Conservation (phyloP, 345 rosid species). For the Rhodamnia argentea region DNA sequence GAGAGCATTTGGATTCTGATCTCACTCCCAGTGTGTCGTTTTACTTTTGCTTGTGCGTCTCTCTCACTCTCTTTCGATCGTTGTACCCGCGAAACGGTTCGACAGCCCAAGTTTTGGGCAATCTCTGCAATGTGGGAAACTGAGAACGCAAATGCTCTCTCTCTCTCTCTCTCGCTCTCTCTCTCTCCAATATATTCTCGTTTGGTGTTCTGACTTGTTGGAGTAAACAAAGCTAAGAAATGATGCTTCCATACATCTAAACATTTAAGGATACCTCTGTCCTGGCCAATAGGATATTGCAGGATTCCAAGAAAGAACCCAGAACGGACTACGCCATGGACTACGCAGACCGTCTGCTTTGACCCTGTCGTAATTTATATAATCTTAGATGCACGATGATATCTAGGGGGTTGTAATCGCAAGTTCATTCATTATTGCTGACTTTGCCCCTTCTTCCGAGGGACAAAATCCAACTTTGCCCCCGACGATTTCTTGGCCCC, state of each 20-base stretch:
- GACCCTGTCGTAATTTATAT: not conserved
- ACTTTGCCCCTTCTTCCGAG: not conserved
- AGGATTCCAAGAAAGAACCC: not conserved
- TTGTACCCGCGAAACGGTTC: not conserved
- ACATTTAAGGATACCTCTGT: not conserved
- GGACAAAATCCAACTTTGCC: not conserved
- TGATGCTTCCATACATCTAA: not conserved
- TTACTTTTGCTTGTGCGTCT: not conserved
- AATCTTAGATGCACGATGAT: not conserved
- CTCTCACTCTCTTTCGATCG: not conserved
- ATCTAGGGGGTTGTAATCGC: not conserved
- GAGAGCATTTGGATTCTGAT: not conserved
- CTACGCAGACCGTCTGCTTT: not conserved
- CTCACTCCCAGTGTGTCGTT: not conserved
- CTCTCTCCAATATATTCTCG: not conserved
- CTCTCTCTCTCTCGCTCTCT: not conserved
- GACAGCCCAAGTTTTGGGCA: conserved; percentile 11
- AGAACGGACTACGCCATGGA: not conserved
- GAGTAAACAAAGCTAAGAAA: not conserved
- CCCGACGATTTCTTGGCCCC: not conserved
- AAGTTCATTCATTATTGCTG: not conserved
- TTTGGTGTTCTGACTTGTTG: not conserved
- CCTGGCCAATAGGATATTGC: not conserved
- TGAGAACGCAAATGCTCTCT: conserved; percentile 7
- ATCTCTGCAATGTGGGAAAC: not conserved